These are phyloP conservation scores for Ustilago trichophora DNA, from an alignment of 1,284 basidiomycete species.

Conservation along the genomic window DNA sequence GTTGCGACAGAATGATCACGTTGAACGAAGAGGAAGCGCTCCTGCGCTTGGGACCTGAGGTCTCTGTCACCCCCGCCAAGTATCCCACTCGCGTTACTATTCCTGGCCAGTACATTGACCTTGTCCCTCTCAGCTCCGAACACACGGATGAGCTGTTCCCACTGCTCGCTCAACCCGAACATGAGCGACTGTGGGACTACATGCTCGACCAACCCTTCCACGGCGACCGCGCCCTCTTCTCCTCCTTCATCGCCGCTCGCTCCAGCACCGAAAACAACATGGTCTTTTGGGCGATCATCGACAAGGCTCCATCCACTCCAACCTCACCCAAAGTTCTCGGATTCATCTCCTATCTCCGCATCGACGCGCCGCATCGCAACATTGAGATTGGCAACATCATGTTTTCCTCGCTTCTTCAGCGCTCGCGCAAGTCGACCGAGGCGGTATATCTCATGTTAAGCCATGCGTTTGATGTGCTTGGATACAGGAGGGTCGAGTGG, in stretches of 20 bases:
- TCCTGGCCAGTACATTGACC: conserved; percentile 33
- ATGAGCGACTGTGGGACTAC: conserved; percentile 38
- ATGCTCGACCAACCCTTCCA: conserved; percentile 27
- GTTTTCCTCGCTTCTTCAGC: conserved; percentile 38
- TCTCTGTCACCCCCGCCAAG: conserved; percentile 9
- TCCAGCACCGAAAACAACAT: conserved; percentile 16
- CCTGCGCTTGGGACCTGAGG: conserved; percentile 16
- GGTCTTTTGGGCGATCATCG: conserved; percentile 38
- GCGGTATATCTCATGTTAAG: conserved; percentile 35
- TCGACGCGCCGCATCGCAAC: conserved; percentile 25
- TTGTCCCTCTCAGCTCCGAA: conserved; percentile 10
- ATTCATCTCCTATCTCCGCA: conserved; percentile 29
- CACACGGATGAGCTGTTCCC: conserved; percentile 28
- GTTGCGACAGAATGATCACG: conserved; percentile 11
- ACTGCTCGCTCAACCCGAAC: conserved; percentile 18
- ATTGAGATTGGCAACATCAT: conserved; percentile 55
- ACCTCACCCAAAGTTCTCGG: conserved; percentile 12
- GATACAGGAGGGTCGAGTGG: conserved; percentile 54
- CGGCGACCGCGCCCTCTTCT: conserved; percentile 16
- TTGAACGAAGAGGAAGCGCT: conserved; percentile 32
- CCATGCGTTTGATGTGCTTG: conserved; percentile 37
- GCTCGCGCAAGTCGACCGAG: conserved; percentile 46
- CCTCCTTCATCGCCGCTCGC: conserved; percentile 5
- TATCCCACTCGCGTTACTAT: conserved; percentile 21
- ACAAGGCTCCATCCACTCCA: conserved; percentile 8